Base-by-base conservation (phyloP, 169 alveolate species). In the Haemoproteus tartakovskyi region DNA sequence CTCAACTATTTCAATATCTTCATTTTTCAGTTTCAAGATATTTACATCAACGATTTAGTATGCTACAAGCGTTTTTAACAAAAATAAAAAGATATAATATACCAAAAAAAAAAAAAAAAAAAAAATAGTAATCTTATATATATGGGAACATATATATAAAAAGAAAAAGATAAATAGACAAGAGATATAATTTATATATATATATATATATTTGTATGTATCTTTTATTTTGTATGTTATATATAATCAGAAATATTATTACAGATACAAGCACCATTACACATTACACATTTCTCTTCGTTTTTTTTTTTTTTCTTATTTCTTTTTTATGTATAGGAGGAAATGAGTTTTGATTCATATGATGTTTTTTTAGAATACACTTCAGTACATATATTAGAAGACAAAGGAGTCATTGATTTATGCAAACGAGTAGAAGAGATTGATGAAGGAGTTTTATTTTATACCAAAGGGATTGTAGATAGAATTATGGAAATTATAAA, bases 381-480 rank as follows among this genome's bases (percentile, higher is more conserved):
- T 26, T 27, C 18, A 21, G 12, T n/a, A 5, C 14, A 74, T n/a
- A 29, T 57, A 11, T 16, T 74, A 16, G 78, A 74, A 29, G 21
- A 74, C 33, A 50, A 56, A 37, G 51, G 27, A 18, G 50, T 52
- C 16, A 47, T 46, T 1, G 78, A 67, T 16, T 67, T 80, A 51
- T 30, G 79, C 59, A 47, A 50, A 21, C 33, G 63, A 33, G 46
- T 78, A 11, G 78, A 78, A 16, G 74, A 67, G 22, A 74, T 85
- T 30, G 80, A 80, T 29, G 80, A 60, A 50, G 59, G 70, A 33
- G 54, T 67, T 38, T 38, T 79, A 8, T 86, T 86, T 38, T 79
- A 37, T 45, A 40, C 83, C 5, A 62, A 46, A 26, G 83, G 91
- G 51, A 79, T 78, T 3, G 36, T 62, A 27, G 83, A 79, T 12